Conservation (phyloP, 169 alveolate species). For the Eimeria zaria region DNA sequence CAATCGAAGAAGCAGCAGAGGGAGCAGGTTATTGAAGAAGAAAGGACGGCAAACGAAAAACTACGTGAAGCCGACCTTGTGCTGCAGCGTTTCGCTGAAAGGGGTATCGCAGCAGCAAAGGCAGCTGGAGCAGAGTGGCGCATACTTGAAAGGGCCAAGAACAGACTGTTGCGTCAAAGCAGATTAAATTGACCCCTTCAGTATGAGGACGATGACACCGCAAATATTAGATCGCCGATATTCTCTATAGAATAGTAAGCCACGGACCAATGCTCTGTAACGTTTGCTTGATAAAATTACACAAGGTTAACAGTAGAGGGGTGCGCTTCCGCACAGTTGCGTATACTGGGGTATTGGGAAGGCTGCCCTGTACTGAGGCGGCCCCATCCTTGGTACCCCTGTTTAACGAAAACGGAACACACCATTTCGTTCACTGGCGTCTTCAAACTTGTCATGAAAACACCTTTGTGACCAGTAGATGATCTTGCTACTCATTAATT, state of each 20-base stretch:
- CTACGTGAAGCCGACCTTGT: constrained; percentile 1
- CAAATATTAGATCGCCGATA: not conserved
- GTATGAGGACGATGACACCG: not conserved
- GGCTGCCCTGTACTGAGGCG: not conserved
- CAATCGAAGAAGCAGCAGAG: constrained; percentile 29
- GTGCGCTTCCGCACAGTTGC: not conserved
- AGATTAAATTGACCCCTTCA: not conserved
- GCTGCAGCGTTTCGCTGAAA: constrained; percentile 62
- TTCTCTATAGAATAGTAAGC: not conserved
- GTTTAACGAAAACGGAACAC: not conserved
- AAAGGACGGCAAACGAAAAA: not conserved
- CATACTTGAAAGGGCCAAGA: constrained; percentile 35
- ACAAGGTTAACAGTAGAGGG: not conserved
- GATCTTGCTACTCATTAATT: not conserved
- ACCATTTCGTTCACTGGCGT: not conserved
- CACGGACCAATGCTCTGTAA: not conserved
- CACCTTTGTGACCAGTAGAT: not conserved
- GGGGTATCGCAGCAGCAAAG: constrained; percentile 58
- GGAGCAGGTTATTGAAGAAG: constrained; percentile 25
- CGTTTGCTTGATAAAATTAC: not conserved
- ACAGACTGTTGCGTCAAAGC: constrained; percentile 39
- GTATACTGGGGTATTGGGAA: not conserved
- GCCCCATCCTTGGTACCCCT: not conserved
- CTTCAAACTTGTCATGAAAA: not conserved
- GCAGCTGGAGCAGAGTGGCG: constrained; percentile 75